phyloP scores from a whole-genome alignment of 2,329 filamentous ascomycete species.

The Camptophora hylomeconis region DNA sequence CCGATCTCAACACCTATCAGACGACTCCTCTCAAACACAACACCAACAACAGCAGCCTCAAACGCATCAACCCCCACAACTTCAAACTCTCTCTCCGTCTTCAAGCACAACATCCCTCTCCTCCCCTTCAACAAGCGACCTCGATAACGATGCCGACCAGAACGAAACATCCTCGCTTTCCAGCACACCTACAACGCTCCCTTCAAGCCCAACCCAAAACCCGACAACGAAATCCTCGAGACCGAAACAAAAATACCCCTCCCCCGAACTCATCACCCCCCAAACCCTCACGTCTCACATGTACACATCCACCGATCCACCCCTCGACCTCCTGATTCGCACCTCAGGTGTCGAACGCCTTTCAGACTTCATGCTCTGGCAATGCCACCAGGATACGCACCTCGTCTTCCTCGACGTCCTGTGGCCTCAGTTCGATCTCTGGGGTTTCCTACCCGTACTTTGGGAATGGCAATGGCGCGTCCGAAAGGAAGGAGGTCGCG shows the following conservation, averaged over 20 bases:
- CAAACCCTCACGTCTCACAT: conserved; percentile 74
- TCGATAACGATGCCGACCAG: conserved; percentile 8
- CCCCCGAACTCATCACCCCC: conserved; percentile 76
- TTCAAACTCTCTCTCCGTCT: conserved; percentile 35
- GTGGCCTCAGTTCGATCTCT: conserved; percentile 93
- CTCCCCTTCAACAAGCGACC: conserved; percentile 9
- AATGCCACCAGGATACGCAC: conserved; percentile 83
- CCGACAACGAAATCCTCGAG: background rate
- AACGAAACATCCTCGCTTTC: background rate
- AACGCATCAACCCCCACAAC: conserved; percentile 33
- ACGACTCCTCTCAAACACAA: conserved; percentile 13
- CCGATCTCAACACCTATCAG: conserved; percentile 44
- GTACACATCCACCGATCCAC: conserved; percentile 75
- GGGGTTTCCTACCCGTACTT: conserved; percentile 83
- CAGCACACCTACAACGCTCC: conserved; percentile 1
- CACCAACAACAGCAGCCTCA: conserved; percentile 14
- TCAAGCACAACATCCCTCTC: conserved; percentile 16
- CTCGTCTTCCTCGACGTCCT: conserved; percentile 84
- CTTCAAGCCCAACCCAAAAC: conserved; percentile 8
- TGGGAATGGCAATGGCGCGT: conserved; percentile 70
- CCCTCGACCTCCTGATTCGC: conserved; percentile 77
- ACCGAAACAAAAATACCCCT: conserved; percentile 39
- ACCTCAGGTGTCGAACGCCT: conserved; percentile 87
- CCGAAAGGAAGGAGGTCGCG: conserved; percentile 17
- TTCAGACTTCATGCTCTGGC: conserved; percentile 98